phyloP scores from a whole-genome alignment of 2,329 filamentous ascomycete genomes.

The Penicillium sp. region DNA sequence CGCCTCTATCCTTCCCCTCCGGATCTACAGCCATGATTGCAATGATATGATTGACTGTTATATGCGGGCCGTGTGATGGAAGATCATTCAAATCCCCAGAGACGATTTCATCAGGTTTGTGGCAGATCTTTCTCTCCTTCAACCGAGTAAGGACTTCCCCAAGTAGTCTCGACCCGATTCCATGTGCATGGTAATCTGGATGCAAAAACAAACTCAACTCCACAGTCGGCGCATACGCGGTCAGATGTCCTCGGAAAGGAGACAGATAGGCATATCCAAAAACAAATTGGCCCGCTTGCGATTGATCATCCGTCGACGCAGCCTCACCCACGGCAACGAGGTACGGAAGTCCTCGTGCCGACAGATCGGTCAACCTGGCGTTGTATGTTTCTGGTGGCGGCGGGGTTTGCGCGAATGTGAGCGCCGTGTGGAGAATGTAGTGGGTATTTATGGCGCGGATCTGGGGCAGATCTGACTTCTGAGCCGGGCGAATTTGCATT shows the following conservation, averaged over 20 bases:
- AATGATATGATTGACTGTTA: slow-evolving; percentile 36
- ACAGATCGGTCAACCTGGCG: slow-evolving; percentile 32
- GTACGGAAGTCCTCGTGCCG: slow-evolving; percentile 38
- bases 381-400: slow-evolving; percentile 33
- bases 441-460: slow-evolving; percentile 41
- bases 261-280: slow-evolving; percentile 37
- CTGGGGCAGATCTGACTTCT: slow-evolving; percentile 37
- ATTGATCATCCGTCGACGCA: not conserved
- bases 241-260: slow-evolving; percentile 40
- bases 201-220: slow-evolving; percentile 47
- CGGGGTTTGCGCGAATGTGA: slow-evolving; percentile 38
- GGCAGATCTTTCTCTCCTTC: not conserved
- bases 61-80: not conserved
- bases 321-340: slow-evolving; percentile 36
- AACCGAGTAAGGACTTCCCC: slow-evolving; percentile 34
- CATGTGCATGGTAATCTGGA: slow-evolving; percentile 34
- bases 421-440: slow-evolving; percentile 44
- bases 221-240: slow-evolving; percentile 46
- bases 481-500: slow-evolving; percentile 31
- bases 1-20: slow-evolving; percentile 33
- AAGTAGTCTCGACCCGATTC: slow-evolving; percentile 40
- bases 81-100: not conserved
- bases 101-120: not conserved
- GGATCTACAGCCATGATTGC: slow-evolving; percentile 46
- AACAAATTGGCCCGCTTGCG: not conserved